phyloP scores from a whole-genome alignment of 2,329 filamentous ascomycete species.

The Fusarium floridanum region DNA sequence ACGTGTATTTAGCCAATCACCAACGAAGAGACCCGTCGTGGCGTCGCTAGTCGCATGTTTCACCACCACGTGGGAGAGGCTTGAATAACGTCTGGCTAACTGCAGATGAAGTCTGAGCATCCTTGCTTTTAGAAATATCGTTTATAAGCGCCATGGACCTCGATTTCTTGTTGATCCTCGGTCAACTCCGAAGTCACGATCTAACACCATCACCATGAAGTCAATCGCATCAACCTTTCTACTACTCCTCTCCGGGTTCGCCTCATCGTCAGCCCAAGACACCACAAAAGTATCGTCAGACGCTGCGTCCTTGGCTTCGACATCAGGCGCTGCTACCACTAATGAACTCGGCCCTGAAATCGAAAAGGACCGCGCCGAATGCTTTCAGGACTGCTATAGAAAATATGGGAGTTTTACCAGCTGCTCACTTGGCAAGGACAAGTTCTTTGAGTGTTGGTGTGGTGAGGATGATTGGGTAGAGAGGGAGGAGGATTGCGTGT shows the following conservation, averaged over 20 bases:
- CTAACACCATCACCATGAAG: background rate
- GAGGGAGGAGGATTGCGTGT: constrained; percentile 21
- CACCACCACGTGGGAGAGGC: background rate
- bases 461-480: constrained; percentile 19
- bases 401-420: constrained; percentile 7
- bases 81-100: background rate
- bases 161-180: background rate
- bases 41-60: background rate
- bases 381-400: constrained; percentile 17
- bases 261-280: background rate
- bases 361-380: constrained; percentile 8
- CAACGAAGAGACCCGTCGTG: accelerated
- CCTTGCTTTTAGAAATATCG: background rate
- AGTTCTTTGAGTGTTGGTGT: constrained; percentile 19
- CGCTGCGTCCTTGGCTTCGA: background rate
- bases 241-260: background rate
- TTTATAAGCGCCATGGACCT: background rate
- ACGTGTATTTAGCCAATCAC: background rate
- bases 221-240: background rate
- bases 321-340: too few relatives aligned
- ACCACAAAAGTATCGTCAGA: background rate
- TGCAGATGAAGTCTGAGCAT: background rate
- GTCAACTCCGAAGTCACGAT: too few relatives aligned
- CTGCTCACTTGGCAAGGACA: constrained; percentile 4
- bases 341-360: background rate